These are phyloP conservation scores for Tetrahymena malaccensis DNA, from an alignment of 73 alveolate species.

Conservation along the genomic window DNA sequence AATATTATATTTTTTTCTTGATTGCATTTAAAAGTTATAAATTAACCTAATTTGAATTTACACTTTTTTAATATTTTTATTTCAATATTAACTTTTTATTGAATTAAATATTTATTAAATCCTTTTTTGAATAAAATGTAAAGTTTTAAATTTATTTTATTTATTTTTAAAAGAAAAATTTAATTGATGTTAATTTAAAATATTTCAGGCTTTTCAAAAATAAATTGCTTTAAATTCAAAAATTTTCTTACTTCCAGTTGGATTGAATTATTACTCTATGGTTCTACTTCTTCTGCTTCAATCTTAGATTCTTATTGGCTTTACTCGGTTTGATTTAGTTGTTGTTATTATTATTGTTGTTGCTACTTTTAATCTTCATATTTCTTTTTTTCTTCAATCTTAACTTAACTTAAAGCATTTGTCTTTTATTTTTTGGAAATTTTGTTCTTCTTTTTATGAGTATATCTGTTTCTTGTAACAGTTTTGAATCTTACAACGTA, in stretches of 20 bases:
- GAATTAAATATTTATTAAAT: no score
- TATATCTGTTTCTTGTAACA: not conserved
- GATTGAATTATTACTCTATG: not conserved
- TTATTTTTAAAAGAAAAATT: no score
- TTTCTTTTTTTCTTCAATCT: not conserved
- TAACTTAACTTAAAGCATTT: not conserved
- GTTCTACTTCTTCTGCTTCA: not conserved
- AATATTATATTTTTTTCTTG: no score
- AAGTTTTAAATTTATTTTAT: no score
- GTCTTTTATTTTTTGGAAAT: not conserved
- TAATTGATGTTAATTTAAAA: no score
- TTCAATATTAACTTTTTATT: no score
- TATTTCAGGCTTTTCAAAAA: no score
- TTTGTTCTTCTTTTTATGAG: not conserved
- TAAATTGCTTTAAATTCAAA: not conserved
- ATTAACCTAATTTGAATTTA: no score
- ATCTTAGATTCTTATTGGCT: not conserved
- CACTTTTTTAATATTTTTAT: no score
- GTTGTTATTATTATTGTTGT: not conserved
- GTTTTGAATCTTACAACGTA: not conserved
- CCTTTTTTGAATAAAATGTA: no score
- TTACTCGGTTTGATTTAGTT: not conserved
- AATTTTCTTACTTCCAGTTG: not conserved
- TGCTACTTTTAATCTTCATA: not conserved
- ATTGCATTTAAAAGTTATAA: no score